Base-by-base conservation (phyloP, 148 eudicot species). In the Vaccinium corymbosum region DNA sequence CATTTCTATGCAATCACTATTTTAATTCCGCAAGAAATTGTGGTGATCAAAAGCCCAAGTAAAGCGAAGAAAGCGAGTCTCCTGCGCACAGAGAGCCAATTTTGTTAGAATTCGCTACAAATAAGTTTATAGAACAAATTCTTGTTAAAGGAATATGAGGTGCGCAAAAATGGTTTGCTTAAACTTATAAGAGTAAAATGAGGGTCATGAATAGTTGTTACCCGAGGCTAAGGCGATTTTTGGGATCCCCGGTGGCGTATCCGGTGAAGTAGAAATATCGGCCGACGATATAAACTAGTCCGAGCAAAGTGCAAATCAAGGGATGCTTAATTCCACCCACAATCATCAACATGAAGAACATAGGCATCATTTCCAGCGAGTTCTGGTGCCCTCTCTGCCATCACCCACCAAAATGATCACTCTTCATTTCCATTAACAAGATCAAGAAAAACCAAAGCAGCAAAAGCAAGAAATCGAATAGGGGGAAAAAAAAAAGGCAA, bases 311-410 rank as follows among this genome's bases (percentile, higher is more conserved):
- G 81, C 86, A 59, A 73, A 91, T 62, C 46, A 90, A 79, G 15
- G 99, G 98, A 87, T 96, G 97, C 87, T 73, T 88, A 76, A 96
- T 86, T 25, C 99, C 99, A 76, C 95, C 99, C 88, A 96, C 57
- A 38, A 88, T 87, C 97, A 91, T 87, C 86, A 91, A 79, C 61
- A 89, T 35, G 92, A 94, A 94, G 87, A 90, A 93, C 77, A 91
- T 62, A 0, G 99, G 98, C 99, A 96, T 91, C 91, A 87, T 49
- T 73, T 96, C 99, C 85, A 96, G 80, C 14, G 99, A 92, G 87
- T 96, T 96, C 90, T 96, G 99, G 86, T 96, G 99, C 80, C 99
- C 99, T 88, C 98, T 94, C 99, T 96, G 93, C 85, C 86, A 80
- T 16, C 81, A 9, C 22, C 25, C 49, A 32, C 76, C 42, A 2